Conservation (phyloP, 495 filamentous ascomycete genomes). For the Aspergillus kassunensis region DNA sequence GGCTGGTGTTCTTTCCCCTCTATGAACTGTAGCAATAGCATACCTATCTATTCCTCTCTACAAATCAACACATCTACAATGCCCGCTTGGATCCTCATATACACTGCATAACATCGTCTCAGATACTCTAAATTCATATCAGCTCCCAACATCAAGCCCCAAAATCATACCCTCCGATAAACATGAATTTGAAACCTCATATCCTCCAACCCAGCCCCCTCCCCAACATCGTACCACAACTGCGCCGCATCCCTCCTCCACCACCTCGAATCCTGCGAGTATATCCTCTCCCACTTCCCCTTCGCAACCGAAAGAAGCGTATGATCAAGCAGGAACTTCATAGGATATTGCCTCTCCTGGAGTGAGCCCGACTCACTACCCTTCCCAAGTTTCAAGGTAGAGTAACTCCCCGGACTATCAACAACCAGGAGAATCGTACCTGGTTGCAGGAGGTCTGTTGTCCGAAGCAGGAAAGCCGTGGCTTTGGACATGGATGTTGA, state of each 20-base stretch:
- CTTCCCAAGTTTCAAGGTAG: constrained; percentile 63
- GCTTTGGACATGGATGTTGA: constrained; percentile 66
- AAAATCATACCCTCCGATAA: constrained; percentile 45
- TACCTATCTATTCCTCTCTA: constrained; percentile 23
- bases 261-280: constrained; percentile 74
- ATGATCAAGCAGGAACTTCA: constrained; percentile 89
- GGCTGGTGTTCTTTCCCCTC: constrained; percentile 21
- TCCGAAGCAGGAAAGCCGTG: constrained; percentile 64
- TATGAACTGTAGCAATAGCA: constrained; percentile 44
- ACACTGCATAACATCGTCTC: too few relatives aligned
- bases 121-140: too few relatives aligned
- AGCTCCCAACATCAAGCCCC: too few relatives aligned
- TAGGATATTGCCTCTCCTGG: constrained; percentile 74
- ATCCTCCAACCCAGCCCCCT: constrained; percentile 65
- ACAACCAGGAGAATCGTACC: constrained; percentile 77
- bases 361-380: constrained; percentile 4
- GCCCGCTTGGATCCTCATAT: too few relatives aligned
- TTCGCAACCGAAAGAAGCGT: constrained; percentile 56
- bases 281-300: constrained; percentile 65
- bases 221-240: constrained; percentile 72
- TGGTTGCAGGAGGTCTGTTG: constrained; percentile 51
- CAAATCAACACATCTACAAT: background rate
- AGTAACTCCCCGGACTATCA: constrained; percentile 91
- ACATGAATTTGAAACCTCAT: constrained; percentile 93
- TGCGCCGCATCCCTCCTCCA: constrained; percentile 63